Conservation (phyloP, 345 rosid species). For the Lumnitzera racemosa region DNA sequence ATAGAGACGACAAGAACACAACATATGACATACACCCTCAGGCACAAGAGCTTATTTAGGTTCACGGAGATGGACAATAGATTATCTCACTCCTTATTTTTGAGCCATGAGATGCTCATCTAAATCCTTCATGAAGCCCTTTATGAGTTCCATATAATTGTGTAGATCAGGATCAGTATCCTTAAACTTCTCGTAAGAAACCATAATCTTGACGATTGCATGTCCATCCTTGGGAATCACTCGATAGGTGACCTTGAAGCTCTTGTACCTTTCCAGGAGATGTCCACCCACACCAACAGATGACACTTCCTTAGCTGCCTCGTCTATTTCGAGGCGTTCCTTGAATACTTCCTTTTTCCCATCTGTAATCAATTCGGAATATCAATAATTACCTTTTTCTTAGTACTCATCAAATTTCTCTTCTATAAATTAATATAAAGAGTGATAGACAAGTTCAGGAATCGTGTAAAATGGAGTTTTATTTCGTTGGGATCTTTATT, state of each 20-base stretch:
- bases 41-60: no score
- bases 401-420: no score
- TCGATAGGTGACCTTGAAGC: background rate
- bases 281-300: slow-evolving; percentile 6
- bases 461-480: no score
- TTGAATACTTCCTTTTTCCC: slow-evolving; percentile 4
- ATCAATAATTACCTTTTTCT: no score
- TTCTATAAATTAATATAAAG: no score
- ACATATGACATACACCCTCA: no score
- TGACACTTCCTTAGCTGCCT: slow-evolving; percentile 2
- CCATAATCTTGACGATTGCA: background rate
- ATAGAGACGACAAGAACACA: no score
- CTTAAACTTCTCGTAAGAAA: slow-evolving; percentile 6
- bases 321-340: slow-evolving; percentile 3
- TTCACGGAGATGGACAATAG: no score
- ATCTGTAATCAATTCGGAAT: background rate
- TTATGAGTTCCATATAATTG: background rate
- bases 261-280: slow-evolving; percentile 5
- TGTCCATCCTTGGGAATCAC: background rate
- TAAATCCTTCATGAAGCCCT: background rate
- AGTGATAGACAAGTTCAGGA: no score
- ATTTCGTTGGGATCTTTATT: no score
- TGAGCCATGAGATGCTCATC: background rate
- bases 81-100: no score
- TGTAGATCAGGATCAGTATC: slow-evolving; percentile 1